These are phyloP conservation scores for Ascochyta rabiei DNA, from an alignment of 2,329 filamentous ascomycete species.

Conservation along the genomic window DNA sequence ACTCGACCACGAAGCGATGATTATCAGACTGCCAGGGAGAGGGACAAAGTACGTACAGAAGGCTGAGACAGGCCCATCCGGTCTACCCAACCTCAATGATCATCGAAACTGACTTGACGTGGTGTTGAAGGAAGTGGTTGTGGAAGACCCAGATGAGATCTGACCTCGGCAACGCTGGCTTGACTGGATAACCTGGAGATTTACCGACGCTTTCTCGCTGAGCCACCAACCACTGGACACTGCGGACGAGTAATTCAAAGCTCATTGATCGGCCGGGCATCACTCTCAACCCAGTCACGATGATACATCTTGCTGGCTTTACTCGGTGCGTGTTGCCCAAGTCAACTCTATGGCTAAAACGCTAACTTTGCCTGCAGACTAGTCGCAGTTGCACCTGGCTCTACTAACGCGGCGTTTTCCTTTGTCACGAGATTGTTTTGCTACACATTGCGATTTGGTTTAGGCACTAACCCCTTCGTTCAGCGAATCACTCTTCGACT, in stretches of 20 bases:
- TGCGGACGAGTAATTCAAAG: background rate
- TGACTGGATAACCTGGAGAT: background rate
- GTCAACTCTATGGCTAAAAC: background rate
- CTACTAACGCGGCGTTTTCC: constrained; percentile 49
- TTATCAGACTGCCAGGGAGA: background rate
- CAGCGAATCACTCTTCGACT: constrained; percentile 50
- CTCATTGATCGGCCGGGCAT: background rate
- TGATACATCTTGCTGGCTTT: background rate
- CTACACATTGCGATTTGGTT: constrained; percentile 24
- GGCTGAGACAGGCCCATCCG: constrained; percentile 34
- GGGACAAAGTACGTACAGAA: constrained; percentile 41
- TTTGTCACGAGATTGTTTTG: constrained; percentile 29
- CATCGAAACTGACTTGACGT: constrained; percentile 42
- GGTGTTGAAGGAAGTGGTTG: constrained; percentile 27
- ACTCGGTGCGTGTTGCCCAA: constrained; percentile 1
- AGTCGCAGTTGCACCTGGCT: background rate
- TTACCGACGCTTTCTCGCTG: background rate
- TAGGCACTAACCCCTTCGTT: constrained; percentile 45
- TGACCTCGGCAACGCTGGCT: background rate
- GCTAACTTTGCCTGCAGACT: background rate
- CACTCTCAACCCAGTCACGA: background rate
- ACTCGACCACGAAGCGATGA: constrained; percentile 6
- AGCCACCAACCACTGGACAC: background rate
- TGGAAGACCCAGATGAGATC: no score
- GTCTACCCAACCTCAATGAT: constrained; percentile 30